Evolutionary conservation across 371 early-diverging fungal species (phyloP).

Genomic region (Dichotomocladium elegans): DNA sequence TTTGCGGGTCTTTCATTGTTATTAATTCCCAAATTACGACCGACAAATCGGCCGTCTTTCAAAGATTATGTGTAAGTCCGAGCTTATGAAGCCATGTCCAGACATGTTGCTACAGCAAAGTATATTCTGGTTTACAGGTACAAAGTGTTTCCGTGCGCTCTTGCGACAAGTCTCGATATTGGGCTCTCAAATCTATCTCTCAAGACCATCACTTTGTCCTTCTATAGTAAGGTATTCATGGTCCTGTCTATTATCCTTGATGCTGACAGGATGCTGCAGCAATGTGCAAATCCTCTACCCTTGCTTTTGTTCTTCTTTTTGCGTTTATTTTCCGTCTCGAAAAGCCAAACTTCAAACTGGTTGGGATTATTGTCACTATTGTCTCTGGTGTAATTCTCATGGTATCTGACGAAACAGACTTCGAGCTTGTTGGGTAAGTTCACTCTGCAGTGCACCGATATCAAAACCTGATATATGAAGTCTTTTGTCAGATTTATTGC

Average conservation of each 20-base stretch:
- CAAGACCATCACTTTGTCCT: conserved; percentile 81
- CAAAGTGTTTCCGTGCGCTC: conserved; percentile 78
- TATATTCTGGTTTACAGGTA: conserved; percentile 28
- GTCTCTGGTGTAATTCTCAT: conserved; percentile 78
- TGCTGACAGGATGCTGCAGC: conserved; percentile 35
- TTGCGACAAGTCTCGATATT: conserved; percentile 87
- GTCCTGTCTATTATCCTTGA: not conserved
- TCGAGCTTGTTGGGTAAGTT: conserved; percentile 61
- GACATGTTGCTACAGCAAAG: not conserved
- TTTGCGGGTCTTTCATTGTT: conserved; percentile 54
- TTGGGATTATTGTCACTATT: conserved; percentile 74
- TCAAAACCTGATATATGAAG: not conserved
- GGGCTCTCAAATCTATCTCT: conserved; percentile 85
- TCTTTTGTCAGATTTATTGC: conserved; percentile 28
- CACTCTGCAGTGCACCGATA: not conserved
- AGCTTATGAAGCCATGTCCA: not conserved
- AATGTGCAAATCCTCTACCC: conserved; percentile 90
- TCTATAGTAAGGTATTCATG: conserved; percentile 74
- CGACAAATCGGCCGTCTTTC: conserved; percentile 43
- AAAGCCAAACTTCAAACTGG: conserved; percentile 61
- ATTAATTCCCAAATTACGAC: conserved; percentile 52
- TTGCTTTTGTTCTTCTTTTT: conserved; percentile 85
- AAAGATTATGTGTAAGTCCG: conserved; percentile 56
- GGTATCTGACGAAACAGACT: conserved; percentile 80
- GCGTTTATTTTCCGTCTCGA: conserved; percentile 87